Evolutionary conservation across 768 basidiomycete genomes (phyloP), one percentile per base, ranked within the genome.

Genomic region (Infundibulicybe gibba): DNA sequence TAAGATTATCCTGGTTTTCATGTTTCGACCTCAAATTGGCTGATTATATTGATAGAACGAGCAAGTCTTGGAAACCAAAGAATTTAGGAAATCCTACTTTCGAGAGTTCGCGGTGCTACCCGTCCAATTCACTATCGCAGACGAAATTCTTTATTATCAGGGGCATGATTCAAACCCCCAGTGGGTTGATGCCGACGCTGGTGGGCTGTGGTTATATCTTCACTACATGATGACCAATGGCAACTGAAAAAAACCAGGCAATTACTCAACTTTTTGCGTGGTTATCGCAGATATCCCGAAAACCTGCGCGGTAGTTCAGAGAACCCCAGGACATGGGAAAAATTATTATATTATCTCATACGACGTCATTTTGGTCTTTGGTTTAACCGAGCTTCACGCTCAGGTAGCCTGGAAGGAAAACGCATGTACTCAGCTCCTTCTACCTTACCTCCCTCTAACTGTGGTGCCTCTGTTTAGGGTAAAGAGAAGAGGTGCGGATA

Each of bases 321-420:
- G 14, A 33, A 37, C 16, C 19, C 17, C 34, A 38, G n/a, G n/a
- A n/a, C n/a, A 15, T 25, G 48, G 40, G 17, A 46, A 47, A 25
- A 42, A 51, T 12, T 20, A 8, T 57, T 49, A 43, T 61, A 44
- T 41, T 32, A 40, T 15, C 20, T 61, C 11, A 45, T 52, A n/a
- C 54, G 55, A 57, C 6, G 47, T 58, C 37, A 50, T 54, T 6
- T 48, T 59, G 13, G 48, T 37, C 2, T 56, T 61, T 41, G 59
- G 57, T 10, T 37, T 56, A 17, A 58, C 59, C 6, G 59, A 59
- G 38, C 48, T 59, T 10, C 53, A 47, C 13, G 57, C 59, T 6
- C 55, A 59, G 19, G 49, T 58, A 3, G 49, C 37, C 6, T 60
- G 59, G 57, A 47, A 19, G 12, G 55, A 60, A 19, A 19, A 56